Conservation (phyloP, 345 rosid species). For the Ricinus communis region DNA sequence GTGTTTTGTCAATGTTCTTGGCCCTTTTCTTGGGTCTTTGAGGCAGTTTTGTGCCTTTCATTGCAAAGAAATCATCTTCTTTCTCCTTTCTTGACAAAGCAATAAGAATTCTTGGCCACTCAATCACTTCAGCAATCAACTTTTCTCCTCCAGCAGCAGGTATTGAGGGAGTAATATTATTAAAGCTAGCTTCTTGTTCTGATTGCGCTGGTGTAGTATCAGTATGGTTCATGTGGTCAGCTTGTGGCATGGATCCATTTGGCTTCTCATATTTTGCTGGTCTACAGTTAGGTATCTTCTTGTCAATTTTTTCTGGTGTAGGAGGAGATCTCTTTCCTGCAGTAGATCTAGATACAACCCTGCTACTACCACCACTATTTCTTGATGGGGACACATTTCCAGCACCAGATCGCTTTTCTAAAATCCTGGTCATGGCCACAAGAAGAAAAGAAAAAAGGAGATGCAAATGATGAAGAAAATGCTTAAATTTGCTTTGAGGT, state of each 20-base stretch:
- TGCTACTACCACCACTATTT: conserved; percentile 31
- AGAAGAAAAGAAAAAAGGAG: neutral
- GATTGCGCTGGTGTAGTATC: conserved; percentile 23
- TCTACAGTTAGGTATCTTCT: conserved; percentile 32
- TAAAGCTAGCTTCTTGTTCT: conserved; percentile 23
- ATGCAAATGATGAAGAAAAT: conserved; percentile 11
- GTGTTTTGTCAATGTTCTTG: conserved; percentile 60
- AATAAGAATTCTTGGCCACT: conserved; percentile 63
- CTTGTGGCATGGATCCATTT: conserved; percentile 38
- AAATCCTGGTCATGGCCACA: conserved; percentile 52
- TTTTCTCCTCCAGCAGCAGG: conserved; percentile 26
- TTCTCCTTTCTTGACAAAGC: conserved; percentile 61
- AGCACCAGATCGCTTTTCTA: conserved; percentile 46
- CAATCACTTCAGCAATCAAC: conserved; percentile 37
- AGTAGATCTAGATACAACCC: conserved; percentile 53
- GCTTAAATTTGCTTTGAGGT: conserved; percentile 8
- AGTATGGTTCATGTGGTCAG: conserved; percentile 25
- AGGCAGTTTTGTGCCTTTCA: conserved; percentile 73
- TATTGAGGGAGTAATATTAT: conserved; percentile 5
- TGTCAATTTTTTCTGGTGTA: conserved; percentile 46
- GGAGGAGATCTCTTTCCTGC: conserved; percentile 51
- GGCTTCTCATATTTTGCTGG: conserved; percentile 40
- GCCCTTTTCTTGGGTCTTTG: conserved; percentile 69
- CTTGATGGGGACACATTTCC: conserved; percentile 54
- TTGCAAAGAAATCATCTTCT: conserved; percentile 66